These are phyloP conservation scores for Penicillium griseofulvum DNA, from an alignment of 2,329 filamentous ascomycete genomes.

Conservation along the genomic window DNA sequence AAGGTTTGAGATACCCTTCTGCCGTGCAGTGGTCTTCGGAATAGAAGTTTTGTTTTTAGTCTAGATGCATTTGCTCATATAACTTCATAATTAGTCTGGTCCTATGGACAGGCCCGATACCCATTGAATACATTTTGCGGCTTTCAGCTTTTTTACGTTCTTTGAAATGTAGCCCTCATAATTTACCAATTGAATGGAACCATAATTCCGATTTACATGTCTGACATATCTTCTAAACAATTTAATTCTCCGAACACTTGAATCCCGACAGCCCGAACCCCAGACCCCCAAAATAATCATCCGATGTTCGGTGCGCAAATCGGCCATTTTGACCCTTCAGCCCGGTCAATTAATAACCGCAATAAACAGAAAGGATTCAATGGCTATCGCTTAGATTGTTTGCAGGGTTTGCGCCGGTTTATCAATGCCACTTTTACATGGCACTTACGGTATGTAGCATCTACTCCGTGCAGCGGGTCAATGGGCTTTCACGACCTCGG, in stretches of 20 bases:
- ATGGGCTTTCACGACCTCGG: background rate
- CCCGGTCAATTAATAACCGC: background rate
- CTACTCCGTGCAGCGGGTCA: background rate
- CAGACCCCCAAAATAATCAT: constrained; percentile 4
- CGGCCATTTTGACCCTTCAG: constrained; percentile 15
- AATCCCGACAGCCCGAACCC: background rate
- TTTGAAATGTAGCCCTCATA: background rate
- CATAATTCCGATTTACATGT: background rate
- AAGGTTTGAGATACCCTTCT: constrained; percentile 43
- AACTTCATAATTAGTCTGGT: constrained; percentile 14
- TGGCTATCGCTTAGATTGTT: background rate
- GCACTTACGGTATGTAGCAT: background rate
- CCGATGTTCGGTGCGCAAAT: constrained; percentile 22
- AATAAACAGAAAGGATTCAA: background rate
- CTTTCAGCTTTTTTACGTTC: background rate
- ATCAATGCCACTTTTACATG: background rate
- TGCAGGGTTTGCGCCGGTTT: background rate
- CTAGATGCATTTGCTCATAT: constrained; percentile 6
- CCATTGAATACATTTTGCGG: constrained; percentile 9
- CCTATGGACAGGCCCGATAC: constrained; percentile 15
- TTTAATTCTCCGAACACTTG: background rate
- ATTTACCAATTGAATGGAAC: background rate
- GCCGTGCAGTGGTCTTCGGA: constrained; percentile 22
- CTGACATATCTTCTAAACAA: background rate
- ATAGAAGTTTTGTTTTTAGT: constrained; percentile 3